These are phyloP conservation scores for Penicillium sp. DNA, from an alignment of 2,329 filamentous ascomycete species.

Conservation along the genomic window DNA sequence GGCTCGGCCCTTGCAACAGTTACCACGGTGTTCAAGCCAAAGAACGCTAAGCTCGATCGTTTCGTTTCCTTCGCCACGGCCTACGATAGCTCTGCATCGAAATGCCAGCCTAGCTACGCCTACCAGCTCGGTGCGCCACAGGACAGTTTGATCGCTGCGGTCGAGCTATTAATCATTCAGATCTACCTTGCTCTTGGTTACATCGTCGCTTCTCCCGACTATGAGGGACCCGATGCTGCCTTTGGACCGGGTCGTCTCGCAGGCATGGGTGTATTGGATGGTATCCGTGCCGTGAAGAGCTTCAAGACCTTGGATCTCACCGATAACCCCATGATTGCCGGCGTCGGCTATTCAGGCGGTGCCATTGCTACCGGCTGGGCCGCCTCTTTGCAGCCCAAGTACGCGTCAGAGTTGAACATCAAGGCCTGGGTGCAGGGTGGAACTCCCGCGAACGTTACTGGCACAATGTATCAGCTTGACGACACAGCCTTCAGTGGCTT, in stretches of 20 bases:
- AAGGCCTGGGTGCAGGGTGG: conserved; percentile 31
- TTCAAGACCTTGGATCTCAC: conserved; percentile 27
- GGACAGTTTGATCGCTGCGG: conserved; percentile 34
- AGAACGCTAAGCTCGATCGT: conserved; percentile 21
- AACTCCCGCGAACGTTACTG: conserved; percentile 29
- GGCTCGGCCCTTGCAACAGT: conserved; percentile 41
- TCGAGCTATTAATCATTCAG: conserved; percentile 33
- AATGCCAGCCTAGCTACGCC: conserved; percentile 30
- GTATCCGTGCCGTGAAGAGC: conserved; percentile 41
- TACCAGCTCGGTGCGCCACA: conserved; percentile 35
- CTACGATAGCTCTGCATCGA: conserved; percentile 29
- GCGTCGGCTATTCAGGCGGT: conserved; percentile 58
- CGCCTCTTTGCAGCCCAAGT: conserved; percentile 51
- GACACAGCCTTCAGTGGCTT: conserved; percentile 27
- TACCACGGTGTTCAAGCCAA: conserved; percentile 42
- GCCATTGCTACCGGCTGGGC: conserved; percentile 54
- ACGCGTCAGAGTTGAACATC: conserved; percentile 54
- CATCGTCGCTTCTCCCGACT: conserved; percentile 50
- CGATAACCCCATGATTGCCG: conserved; percentile 29
- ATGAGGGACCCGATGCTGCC: conserved; percentile 47
- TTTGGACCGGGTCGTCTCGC: conserved; percentile 44
- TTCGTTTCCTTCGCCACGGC: conserved; percentile 47
- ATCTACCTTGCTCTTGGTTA: conserved; percentile 46
- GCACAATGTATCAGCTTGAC: conserved; percentile 24
- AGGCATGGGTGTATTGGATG: conserved; percentile 48